Base-by-base conservation (phyloP, 495 filamentous ascomycete species). In the Penicillium pulvis region DNA sequence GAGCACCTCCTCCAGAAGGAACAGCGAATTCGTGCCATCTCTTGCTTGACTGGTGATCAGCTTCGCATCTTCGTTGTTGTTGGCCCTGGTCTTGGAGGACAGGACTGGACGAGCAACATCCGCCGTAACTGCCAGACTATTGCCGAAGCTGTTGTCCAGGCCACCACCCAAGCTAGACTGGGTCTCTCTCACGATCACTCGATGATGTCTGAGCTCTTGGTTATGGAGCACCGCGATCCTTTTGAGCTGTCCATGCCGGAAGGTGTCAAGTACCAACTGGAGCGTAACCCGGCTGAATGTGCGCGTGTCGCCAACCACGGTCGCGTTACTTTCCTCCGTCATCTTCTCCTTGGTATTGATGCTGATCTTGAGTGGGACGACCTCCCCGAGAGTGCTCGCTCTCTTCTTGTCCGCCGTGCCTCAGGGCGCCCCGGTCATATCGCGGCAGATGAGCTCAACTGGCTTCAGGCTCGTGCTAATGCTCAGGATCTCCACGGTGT, bases 181-280 rank as follows among this genome's bases (percentile, higher is more conserved):
- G 49, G 49, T 52, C 49, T 52, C 2, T 52, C 49, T 52, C 49
- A 52, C 17, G 49, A 52, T 10, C 49, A 52, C 30, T 52, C 49
- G 17, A 36, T 52, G 49, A 41, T 52, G 30, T 16, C 49, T 24
- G 49, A 52, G 31, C n/a, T 52, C 0, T 24, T 52, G 30, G 49
- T 52, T 24, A n/a, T 52, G 5, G 31, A 52, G 30, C 49, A 52
- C 23, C 49, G 49, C 31, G 49, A 35, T 19, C 19, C n/a, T 0
- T 52, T 26, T 17, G 49, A 52, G 17, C 49, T 52, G n/a, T 52
- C 49, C 16, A 19, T 52, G 26, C 49, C 49, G 1, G 49, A 52
- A 31, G 49, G 49, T 24, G 31, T 52, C 17, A 52, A 52, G 31
- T 52, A 52, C 23, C 49, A 52, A 19, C 33, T 52, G 4, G 49